phyloP scores from a whole-genome alignment of 2,329 filamentous ascomycete species.

The Clonostachys sp. region DNA sequence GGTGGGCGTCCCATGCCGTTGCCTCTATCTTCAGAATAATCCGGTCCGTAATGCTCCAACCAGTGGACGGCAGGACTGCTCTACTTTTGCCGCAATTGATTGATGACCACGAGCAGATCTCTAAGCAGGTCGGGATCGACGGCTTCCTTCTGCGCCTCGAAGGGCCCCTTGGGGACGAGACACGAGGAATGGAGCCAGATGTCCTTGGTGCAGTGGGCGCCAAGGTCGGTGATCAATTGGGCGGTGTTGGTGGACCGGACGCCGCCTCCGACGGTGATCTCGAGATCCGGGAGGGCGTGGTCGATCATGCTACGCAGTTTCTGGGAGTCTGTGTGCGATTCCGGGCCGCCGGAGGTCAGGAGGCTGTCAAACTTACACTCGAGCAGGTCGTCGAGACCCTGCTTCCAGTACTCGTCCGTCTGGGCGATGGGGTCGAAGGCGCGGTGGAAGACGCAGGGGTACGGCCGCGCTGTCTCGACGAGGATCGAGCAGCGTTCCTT shows the following conservation, averaged over 20 bases:
- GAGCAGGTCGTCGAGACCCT: conserved; percentile 24
- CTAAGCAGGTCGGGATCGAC: conserved; percentile 12
- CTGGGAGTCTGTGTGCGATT: conserved; percentile 28
- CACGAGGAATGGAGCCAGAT: conserved; percentile 47
- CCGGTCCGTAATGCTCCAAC: conserved; percentile 8
- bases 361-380: conserved; percentile 43
- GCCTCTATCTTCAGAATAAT: background rate
- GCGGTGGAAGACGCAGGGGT: conserved; percentile 47
- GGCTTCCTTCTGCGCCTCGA: background rate
- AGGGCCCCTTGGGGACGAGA: conserved; percentile 8
- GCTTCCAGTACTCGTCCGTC: conserved; percentile 6
- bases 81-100: conserved; percentile 15
- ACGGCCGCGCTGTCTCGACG: conserved; percentile 32
- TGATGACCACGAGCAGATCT: background rate
- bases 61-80: conserved; percentile 18
- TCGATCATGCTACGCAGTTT: conserved; percentile 27
- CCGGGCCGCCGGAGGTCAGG: conserved; percentile 46
- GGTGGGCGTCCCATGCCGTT: too few species aligned
- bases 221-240: conserved; percentile 17
- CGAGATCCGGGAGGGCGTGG: conserved; percentile 19
- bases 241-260: conserved; percentile 35
- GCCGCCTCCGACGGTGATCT: conserved; percentile 49
- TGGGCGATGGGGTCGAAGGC: conserved; percentile 46
- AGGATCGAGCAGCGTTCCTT: conserved; percentile 30
- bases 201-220: conserved; percentile 7